A percentile compares a stretch with the other conserved stretches of the same genome.
These are phyloP conservation scores for Trametes coccinea DNA, from an alignment of 768 basidiomycete genomes.

Conservation along the genomic window DNA sequence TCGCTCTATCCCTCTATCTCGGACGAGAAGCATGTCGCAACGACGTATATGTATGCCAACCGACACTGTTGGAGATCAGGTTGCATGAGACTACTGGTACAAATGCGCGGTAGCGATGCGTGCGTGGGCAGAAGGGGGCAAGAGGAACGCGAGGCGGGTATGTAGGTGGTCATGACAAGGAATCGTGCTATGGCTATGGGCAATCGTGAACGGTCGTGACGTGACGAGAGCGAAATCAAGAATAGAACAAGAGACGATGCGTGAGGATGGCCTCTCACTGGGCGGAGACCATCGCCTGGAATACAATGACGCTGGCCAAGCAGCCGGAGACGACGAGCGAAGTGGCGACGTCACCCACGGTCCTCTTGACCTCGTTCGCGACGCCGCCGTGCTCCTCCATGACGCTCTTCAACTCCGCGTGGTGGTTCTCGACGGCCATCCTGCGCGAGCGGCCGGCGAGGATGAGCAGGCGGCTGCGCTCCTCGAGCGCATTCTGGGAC, in stretches of 20 bases:
- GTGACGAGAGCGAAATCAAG: background rate
- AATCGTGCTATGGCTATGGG: background rate
- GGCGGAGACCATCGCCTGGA: constrained; percentile 50
- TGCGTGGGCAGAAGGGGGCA: background rate
- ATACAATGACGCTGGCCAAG: constrained; percentile 61
- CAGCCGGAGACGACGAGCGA: constrained; percentile 67
- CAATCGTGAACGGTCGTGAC: background rate
- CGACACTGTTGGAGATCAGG: background rate
- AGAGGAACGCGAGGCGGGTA: background rate
- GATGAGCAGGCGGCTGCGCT: constrained; percentile 50
- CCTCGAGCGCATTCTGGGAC: constrained; percentile 18
- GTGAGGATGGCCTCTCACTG: background rate
- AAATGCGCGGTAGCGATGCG: background rate
- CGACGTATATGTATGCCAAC: background rate
- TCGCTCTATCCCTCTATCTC: background rate
- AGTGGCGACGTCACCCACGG: constrained; percentile 82
- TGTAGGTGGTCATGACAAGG: background rate
- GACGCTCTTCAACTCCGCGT: constrained; percentile 65
- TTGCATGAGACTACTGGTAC: constrained; percentile 13
- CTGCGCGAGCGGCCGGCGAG: constrained; percentile 75
- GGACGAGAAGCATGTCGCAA: background rate
- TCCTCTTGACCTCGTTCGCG: constrained; percentile 69
- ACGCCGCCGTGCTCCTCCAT: constrained; percentile 56
- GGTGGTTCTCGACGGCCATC: constrained; percentile 72
- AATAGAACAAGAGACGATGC: background rate